A percentile compares a stretch with the other conserved stretches of the same genome.
Evolutionary conservation across 2,329 filamentous ascomycete species (phyloP).

Genomic region (Trichoderma atroviride): DNA sequence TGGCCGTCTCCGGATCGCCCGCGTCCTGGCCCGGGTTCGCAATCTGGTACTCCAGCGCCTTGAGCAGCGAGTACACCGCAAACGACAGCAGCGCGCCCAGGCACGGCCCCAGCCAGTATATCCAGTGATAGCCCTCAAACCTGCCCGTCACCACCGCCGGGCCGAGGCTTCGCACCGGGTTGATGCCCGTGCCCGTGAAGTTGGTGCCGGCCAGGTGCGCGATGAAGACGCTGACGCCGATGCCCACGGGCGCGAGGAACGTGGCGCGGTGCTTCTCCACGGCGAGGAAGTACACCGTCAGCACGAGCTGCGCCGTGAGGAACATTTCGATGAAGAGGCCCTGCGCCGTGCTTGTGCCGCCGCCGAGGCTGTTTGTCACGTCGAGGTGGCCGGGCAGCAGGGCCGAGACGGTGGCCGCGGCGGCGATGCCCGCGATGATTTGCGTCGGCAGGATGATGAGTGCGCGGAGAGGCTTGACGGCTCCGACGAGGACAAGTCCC

Average conservation of each 20-base stretch:
- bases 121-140: slow-evolving; percentile 55
- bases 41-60: slow-evolving; percentile 54
- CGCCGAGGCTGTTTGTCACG: slow-evolving; percentile 58
- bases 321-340: slow-evolving; percentile 71
- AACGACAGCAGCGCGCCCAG: slow-evolving; percentile 53
- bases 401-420: slow-evolving; percentile 58
- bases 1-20: slow-evolving; percentile 5
- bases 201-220: slow-evolving; percentile 50
- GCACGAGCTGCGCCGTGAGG: slow-evolving; percentile 63
- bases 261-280: slow-evolving; percentile 75
- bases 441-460: slow-evolving; percentile 58
- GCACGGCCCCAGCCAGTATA: slow-evolving; percentile 59
- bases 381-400: slow-evolving; percentile 59
- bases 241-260: slow-evolving; percentile 70
- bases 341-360: slow-evolving; percentile 54
- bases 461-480: slow-evolving; percentile 55
- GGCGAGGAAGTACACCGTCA: slow-evolving; percentile 70
- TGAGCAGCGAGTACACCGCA: slow-evolving; percentile 54
- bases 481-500: slow-evolving; percentile 60
- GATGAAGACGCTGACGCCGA: slow-evolving; percentile 72
- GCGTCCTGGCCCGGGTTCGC: slow-evolving; percentile 54
- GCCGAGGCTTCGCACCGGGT: slow-evolving; percentile 55
- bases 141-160: slow-evolving; percentile 47
- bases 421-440: slow-evolving; percentile 60
- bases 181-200: slow-evolving; percentile 53